Evolutionary conservation across 2,329 filamentous ascomycete genomes (phyloP).

Genomic region (Nemania sp.): DNA sequence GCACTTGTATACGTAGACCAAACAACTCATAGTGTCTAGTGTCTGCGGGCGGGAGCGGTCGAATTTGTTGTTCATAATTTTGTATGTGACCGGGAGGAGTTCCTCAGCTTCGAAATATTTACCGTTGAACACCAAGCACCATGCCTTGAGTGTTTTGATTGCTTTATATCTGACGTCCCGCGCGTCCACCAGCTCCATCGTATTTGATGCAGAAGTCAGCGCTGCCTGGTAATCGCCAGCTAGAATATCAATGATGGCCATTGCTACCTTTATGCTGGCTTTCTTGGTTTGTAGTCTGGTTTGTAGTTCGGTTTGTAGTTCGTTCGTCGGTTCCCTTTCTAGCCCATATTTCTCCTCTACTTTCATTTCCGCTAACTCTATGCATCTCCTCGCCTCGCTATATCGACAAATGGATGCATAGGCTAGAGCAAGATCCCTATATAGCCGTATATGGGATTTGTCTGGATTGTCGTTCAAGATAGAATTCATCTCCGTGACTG

Average conservation of each 20-base stretch:
- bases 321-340: neutral
- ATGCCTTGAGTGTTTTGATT: conserved; percentile 4
- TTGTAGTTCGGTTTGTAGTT: too few relatives aligned
- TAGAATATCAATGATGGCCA: conserved; percentile 1
- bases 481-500: neutral
- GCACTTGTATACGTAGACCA: neutral
- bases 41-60: neutral
- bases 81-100: neutral
- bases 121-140: conserved; percentile 5
- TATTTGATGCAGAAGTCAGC: neutral
- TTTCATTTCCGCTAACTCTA: neutral
- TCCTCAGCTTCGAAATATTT: conserved; percentile 5
- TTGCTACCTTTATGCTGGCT: neutral
- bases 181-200: neutral
- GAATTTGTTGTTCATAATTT: neutral
- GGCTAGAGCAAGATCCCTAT: conserved; percentile 6
- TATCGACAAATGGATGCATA: neutral
- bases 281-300: too few relatives aligned
- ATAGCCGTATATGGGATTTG: neutral
- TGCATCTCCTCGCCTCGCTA: neutral
- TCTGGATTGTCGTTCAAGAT: neutral
- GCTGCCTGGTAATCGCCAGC: neutral
- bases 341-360: neutral
- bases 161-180: neutral
- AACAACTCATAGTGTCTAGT: neutral